Evolutionary conservation across 768 basidiomycete genomes (phyloP).

Genomic region (Amanita exitialis): DNA sequence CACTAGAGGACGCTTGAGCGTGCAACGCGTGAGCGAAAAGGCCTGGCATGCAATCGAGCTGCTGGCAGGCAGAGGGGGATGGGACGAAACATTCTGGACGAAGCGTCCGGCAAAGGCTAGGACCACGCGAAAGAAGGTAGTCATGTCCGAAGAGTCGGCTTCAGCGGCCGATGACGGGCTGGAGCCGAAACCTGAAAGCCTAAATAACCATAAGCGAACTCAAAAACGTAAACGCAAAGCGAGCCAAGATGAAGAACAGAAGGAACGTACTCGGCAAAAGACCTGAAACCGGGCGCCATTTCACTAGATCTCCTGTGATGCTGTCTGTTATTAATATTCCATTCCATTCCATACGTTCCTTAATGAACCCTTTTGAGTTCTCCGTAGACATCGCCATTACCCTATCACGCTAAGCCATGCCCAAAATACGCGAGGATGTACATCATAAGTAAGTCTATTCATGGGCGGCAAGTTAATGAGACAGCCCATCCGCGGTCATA

Average conservation of each 20-base stretch:
- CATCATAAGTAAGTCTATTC: too few species aligned
- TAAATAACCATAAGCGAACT: neutral
- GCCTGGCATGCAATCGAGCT: slow-evolving; percentile 55
- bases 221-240: slow-evolving; percentile 1
- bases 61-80: slow-evolving; percentile 70
- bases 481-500: too few species aligned
- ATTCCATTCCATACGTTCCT: neutral
- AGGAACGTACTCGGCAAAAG: neutral
- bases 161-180: neutral
- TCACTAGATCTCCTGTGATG: neutral
- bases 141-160: neutral
- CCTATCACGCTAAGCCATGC: neutral
- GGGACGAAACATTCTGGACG: slow-evolving; percentile 31
- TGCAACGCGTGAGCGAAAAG: slow-evolving; percentile 62
- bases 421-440: too few species aligned
- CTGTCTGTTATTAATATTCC: neutral
- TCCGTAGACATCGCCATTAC: too few species aligned
- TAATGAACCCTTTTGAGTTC: too few species aligned
- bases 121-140: neutral
- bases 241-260: neutral
- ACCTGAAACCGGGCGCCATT: neutral
- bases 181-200: neutral
- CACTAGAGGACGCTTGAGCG: slow-evolving; percentile 74
- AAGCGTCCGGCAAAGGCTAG: neutral
- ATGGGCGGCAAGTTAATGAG: neutral